Conservation (phyloP, 2,329 filamentous ascomycete species). For the Chaetomiaceae sp. region DNA sequence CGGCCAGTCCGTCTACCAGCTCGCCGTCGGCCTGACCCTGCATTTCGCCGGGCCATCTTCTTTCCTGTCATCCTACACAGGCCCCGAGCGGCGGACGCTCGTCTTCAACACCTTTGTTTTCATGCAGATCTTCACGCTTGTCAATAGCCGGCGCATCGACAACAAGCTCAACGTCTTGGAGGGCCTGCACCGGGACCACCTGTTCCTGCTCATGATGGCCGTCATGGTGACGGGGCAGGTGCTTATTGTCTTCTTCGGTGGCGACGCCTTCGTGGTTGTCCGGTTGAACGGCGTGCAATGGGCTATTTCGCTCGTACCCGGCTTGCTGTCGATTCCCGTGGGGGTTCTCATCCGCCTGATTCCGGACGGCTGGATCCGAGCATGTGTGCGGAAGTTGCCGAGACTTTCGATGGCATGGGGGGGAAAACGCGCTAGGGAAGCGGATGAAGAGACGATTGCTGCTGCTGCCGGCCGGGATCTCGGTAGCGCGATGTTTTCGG, state of each 20-base stretch:
- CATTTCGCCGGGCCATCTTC: slow-evolving; percentile 61
- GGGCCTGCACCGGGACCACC: slow-evolving; percentile 70
- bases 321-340: slow-evolving; percentile 69
- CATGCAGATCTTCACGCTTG: slow-evolving; percentile 83
- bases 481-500: neutral
- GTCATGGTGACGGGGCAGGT: slow-evolving; percentile 82
- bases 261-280: slow-evolving; percentile 65
- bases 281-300: slow-evolving; percentile 65
- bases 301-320: slow-evolving; percentile 74
- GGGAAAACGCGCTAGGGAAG: neutral
- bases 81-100: slow-evolving; percentile 57
- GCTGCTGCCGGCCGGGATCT: neutral
- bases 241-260: slow-evolving; percentile 79
- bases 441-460: neutral
- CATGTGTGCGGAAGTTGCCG: neutral
- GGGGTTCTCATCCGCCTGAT: slow-evolving; percentile 68
- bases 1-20: slow-evolving; percentile 68
- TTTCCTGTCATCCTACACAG: slow-evolving; percentile 43
- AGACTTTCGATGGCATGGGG: neutral
- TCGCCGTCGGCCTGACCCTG: slow-evolving; percentile 59
- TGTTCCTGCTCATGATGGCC: slow-evolving; percentile 74
- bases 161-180: slow-evolving; percentile 88
- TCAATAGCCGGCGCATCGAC: slow-evolving; percentile 80
- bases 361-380: slow-evolving; percentile 50
- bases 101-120: slow-evolving; percentile 83